Conservation (phyloP, 208 protist genomes). For the Trypanosoma cruzi region DNA sequence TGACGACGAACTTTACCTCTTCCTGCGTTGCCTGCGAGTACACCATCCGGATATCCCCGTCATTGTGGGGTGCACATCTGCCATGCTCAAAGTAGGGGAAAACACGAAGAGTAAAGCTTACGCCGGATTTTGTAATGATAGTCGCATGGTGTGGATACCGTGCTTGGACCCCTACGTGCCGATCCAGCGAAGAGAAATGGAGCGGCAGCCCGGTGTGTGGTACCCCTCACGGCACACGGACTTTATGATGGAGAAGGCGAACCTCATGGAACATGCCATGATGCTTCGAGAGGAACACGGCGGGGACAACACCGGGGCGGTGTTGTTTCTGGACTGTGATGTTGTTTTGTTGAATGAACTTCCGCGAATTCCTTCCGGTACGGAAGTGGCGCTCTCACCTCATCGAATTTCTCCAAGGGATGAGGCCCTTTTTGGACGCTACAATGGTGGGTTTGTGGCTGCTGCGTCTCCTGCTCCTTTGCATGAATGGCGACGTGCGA, state of each 20-base stretch:
- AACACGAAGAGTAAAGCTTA: conserved; percentile 11
- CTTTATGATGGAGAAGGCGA: conserved; percentile 91
- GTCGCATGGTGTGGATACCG: conserved; percentile 53
- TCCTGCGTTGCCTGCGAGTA: conserved; percentile 54
- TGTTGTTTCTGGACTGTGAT: conserved; percentile 81
- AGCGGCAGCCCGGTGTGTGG: conserved; percentile 63
- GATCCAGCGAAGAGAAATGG: conserved; percentile 70
- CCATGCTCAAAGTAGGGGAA: conserved; percentile 30
- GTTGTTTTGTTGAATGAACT: conserved; percentile 56
- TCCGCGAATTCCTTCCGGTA: conserved; percentile 33
- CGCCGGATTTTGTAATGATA: conserved; percentile 26
- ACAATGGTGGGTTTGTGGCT: conserved; percentile 78
- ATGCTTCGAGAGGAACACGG: conserved; percentile 3
- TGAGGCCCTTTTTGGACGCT: conserved; percentile 68
- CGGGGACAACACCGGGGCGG: conserved; percentile 13
- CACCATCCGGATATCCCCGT: conserved; percentile 61
- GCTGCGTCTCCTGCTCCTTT: conserved; percentile 38
- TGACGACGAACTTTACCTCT: conserved; percentile 70
- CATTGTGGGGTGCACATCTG: conserved; percentile 57
- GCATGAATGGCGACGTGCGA: conserved; percentile 63
- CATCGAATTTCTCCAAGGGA: conserved; percentile 51
- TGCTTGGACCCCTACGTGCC: conserved; percentile 66
- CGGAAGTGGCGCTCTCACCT: conserved; percentile 58
- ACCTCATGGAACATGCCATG: conserved; percentile 75
- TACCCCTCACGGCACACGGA: conserved; percentile 72